Conservation (phyloP, 2,329 filamentous ascomycete genomes). For the Ilyonectria mors-panacis region DNA sequence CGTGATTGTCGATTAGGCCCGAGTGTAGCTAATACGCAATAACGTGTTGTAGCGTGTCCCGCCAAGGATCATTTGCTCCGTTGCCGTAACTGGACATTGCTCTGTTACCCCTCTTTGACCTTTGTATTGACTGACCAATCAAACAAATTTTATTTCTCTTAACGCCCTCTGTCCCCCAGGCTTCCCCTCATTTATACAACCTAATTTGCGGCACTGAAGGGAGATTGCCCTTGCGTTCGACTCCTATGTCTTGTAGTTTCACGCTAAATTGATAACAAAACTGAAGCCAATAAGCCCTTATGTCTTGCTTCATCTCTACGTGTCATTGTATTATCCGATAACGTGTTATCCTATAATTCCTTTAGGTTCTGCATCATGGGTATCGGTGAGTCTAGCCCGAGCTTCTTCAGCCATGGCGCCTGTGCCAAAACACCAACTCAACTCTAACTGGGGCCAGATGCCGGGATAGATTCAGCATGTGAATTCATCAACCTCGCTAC, state of each 20-base stretch:
- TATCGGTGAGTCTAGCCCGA: not conserved
- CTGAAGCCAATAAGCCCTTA: not conserved
- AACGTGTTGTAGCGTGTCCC: too few relatives aligned
- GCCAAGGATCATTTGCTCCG: too few relatives aligned
- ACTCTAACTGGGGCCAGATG: not conserved
- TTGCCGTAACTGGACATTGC: too few relatives aligned
- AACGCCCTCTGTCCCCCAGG: not conserved
- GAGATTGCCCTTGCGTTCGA: not conserved
- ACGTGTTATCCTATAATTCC: not conserved
- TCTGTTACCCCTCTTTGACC: not conserved
- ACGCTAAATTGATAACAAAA: not conserved
- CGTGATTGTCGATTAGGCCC: too few relatives aligned
- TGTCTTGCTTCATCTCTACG: not conserved
- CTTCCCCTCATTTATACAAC: not conserved
- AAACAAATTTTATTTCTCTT: not conserved
- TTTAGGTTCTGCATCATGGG: not conserved
- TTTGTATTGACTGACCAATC: not conserved
- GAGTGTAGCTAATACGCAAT: too few relatives aligned
- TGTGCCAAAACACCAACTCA: not conserved
- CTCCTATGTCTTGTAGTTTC: not conserved
- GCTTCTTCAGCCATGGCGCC: not conserved
- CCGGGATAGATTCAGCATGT: too few relatives aligned
- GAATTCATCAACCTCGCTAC: too few relatives aligned
- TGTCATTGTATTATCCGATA: too few relatives aligned
- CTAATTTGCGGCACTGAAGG: not conserved